phyloP scores from a whole-genome alignment of 805 yeast species.

The Diddensiella caesifluorescens region DNA sequence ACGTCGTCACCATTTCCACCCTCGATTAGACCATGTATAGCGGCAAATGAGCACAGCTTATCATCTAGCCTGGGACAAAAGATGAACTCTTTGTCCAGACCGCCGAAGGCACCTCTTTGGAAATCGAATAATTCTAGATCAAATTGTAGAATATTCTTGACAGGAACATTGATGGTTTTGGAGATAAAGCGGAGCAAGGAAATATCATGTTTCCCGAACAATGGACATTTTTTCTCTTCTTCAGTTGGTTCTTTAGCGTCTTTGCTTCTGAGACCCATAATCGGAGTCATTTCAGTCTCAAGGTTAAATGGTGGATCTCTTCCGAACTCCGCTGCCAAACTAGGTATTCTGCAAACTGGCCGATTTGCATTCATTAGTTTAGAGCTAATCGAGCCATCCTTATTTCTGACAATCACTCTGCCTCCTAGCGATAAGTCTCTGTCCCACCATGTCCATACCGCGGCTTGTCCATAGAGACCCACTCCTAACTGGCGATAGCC shows the following conservation, averaged over 20 bases:
- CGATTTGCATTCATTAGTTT: constrained; percentile 30
- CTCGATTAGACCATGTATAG: constrained; percentile 54
- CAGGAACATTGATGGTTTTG: constrained; percentile 50
- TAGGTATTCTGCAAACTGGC: constrained; percentile 65
- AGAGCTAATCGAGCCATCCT: constrained; percentile 27
- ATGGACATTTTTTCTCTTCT: constrained; percentile 61
- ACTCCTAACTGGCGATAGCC: constrained; percentile 73
- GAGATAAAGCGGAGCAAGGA: constrained; percentile 65
- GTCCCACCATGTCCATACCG: constrained; percentile 67
- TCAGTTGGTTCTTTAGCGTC: constrained; percentile 43
- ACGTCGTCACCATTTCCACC: constrained; percentile 33
- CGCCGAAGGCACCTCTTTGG: constrained; percentile 74
- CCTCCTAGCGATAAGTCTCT: constrained; percentile 82
- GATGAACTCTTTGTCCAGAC: constrained; percentile 68
- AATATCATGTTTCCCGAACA: constrained; percentile 64
- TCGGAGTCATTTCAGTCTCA: constrained; percentile 73
- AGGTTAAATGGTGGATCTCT: constrained; percentile 61
- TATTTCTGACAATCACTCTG: constrained; percentile 48
- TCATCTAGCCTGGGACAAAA: constrained; percentile 84
- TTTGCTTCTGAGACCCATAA: constrained; percentile 48
- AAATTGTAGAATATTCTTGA: constrained; percentile 58
- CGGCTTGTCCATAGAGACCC: constrained; percentile 74
- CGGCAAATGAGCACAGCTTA: constrained; percentile 74
- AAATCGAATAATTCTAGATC: constrained; percentile 79
- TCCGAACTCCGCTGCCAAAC: constrained; percentile 82